Conservation (phyloP, 495 filamentous ascomycete genomes). For the Podospora pseudopauciseta region DNA sequence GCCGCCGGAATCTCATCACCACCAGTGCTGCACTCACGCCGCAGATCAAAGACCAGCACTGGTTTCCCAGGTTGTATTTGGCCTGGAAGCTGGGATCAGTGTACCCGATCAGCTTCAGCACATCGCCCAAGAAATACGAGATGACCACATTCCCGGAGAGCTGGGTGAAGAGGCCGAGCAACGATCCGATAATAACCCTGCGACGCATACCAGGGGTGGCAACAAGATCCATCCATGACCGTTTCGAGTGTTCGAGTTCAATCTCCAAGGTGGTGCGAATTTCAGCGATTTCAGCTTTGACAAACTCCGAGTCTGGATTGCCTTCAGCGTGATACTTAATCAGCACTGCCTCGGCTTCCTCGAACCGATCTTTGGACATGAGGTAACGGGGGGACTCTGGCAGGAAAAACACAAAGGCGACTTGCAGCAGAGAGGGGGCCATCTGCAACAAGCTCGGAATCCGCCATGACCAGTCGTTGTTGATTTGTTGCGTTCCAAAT, state of each 20-base stretch:
- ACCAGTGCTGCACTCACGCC: conserved; percentile 53
- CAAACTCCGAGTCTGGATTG: conserved; percentile 52
- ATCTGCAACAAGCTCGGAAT: conserved; percentile 59
- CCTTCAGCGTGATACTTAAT: conserved; percentile 63
- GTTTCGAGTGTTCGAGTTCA: conserved; percentile 54
- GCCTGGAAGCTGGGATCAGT: conserved; percentile 51
- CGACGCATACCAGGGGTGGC: conserved; percentile 52
- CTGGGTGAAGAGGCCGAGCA: conserved; percentile 60
- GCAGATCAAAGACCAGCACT: conserved; percentile 55
- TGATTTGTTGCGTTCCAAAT: conserved; percentile 54
- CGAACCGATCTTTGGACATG: conserved; percentile 54
- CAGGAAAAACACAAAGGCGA: conserved; percentile 53
- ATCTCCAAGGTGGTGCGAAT: conserved; percentile 58
- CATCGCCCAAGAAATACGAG: conserved; percentile 54
- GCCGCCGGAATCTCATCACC: conserved; percentile 52
- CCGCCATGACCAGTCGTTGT: conserved; percentile 60
- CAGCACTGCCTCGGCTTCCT: conserved; percentile 56
- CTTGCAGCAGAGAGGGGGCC: conserved; percentile 53
- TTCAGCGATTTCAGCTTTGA: conserved; percentile 56
- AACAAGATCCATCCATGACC: conserved; percentile 55
- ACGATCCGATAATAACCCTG: conserved; percentile 54
- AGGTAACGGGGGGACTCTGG: conserved; percentile 60
- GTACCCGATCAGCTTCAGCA: conserved; percentile 49
- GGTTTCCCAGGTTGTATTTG: conserved; percentile 56
- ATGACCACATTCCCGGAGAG: conserved; percentile 63